Evolutionary conservation across 441 rosid species (phyloP), one percentile per base, ranked within the genome.

Genomic region (Gossypium gossypioides): DNA sequence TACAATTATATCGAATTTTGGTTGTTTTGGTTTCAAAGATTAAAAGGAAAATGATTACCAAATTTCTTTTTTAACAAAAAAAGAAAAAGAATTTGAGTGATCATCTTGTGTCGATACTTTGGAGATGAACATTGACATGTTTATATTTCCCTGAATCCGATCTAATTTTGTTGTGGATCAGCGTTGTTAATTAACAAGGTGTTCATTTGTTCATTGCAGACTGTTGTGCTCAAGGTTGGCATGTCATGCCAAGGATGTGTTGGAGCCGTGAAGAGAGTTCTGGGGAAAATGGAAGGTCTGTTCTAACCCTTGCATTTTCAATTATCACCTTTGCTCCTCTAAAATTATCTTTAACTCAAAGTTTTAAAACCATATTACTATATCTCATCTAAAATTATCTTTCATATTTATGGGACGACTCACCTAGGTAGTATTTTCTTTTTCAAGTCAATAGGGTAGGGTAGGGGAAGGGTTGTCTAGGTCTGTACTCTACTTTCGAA

Each of bases 201-300:
- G 21, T 57, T 54, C 18, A n/a, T 15, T 51, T 74, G 71, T 83
- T 48, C 55, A 52, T 70, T 78, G 77, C 89, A 94, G 99, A 92
- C 92, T 4, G 93, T 88, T 67, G 96, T 87, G 63, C 96, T 95
- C 66, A 91, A 86, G 84, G 99, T 92, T 73, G 94, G 83, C 22
- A 90, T 95, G 99, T 86, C 97, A 70, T 95, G 97, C 55, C 79
- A 84, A 77, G 99, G 97, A 55, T 92, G 99, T 12, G 86, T 80
- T 25, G 99, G 99, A 42, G 97, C 99, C 27, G 99, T 95, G 66
- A 88, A 83, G 77, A 84, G 99, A 83, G 99, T 92, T 68, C 81
- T 95, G 64, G 92, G 85, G 3, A 92, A 90, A 81, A 87, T 95
- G 97, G 97, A 95, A 84, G 98, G 97, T 91, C 46, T 56, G 81